Base-by-base conservation (phyloP, 768 basidiomycete species). In the Mycena albidolilacea region DNA sequence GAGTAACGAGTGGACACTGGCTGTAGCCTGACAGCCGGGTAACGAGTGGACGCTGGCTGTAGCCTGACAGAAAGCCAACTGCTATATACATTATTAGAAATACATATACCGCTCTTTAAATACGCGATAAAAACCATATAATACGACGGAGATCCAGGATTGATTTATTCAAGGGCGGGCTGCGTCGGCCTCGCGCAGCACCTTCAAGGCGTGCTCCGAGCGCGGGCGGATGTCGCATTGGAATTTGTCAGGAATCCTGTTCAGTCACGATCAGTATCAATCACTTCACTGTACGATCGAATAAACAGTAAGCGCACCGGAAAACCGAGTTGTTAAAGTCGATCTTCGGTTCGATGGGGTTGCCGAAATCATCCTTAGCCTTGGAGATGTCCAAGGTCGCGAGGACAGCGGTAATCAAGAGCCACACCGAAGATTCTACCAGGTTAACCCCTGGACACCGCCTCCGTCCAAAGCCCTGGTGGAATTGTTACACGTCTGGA, bases 401-500 rank as follows among this genome's bases (percentile, higher is more conserved):
- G 11, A 93, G 81, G 79, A 91, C 87, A 15, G 84, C 83, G 2
- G 87, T 86, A 19, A 90, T 82, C 17, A 90, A 81, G 30, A 92
- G 78, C 90, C 92, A 93, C 46, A 87, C 81, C 1, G 90, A 90
- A 4, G 87, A 86, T 71, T 93, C 92, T 69, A 90, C 89, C 39
- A 93, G 86, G 78, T 92, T 82, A 48, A 80, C 76, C 17, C 93
- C 93, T 0, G 93, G 93, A 78, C 92, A 93, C 44, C 86, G 87
- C 84, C 87, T 80, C 66, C 87, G 80, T 12, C 87, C 87, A 70
- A 88, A 89, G 21, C 71, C 71, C 71, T 72, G 39, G 15, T 23
- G 17, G 23, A 21, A 44, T 37, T 2, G 21, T 52, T 23, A 46
- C n/a, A 17, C 19, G 12, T 30, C 17, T 2, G 38, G 14, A 41